A percentile compares a stretch with the other conserved stretches of the same genome.
Conservation (phyloP, 2,329 filamentous ascomycete genomes). For the Clonostachys rhizophaga region DNA sequence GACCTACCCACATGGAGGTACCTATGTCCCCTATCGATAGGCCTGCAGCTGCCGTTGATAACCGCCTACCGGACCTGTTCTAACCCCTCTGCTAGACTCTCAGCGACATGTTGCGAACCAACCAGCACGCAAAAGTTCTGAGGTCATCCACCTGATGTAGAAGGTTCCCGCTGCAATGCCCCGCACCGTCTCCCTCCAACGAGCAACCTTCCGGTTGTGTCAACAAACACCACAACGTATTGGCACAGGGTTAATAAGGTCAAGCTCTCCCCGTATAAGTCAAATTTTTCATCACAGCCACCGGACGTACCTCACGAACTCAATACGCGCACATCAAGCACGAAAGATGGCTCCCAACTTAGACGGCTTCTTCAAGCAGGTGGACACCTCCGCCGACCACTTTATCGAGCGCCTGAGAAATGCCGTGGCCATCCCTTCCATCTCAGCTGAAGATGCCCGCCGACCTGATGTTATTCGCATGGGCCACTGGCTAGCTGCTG, state of each 20-base stretch:
- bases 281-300: conserved; percentile 10
- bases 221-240: not conserved
- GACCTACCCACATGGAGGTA: too few relatives aligned
- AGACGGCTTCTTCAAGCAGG: conserved; percentile 89
- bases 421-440: conserved; percentile 93
- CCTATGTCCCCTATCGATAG: too few relatives aligned
- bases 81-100: too few relatives aligned
- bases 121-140: conserved; percentile 1
- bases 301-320: conserved; percentile 46
- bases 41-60: conserved; percentile 15
- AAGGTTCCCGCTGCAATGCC: conserved; percentile 29
- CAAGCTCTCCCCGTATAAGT: conserved; percentile 4
- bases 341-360: conserved; percentile 86
- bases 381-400: conserved; percentile 70
- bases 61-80: conserved; percentile 8
- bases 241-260: not conserved
- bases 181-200: conserved; percentile 26
- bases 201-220: not conserved
- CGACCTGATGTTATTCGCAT: conserved; percentile 93
- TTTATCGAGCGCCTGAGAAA: conserved; percentile 89
- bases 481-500: conserved; percentile 82
- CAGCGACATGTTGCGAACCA: too few relatives aligned
- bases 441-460: conserved; percentile 86
- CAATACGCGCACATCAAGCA: conserved; percentile 53
- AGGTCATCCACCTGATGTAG: conserved; percentile 5